Percentiles rank a stretch among this genome's conserved stretches.
phyloP scores from a whole-genome alignment of 2,329 filamentous ascomycete species.

The Helminthosporium solani region DNA sequence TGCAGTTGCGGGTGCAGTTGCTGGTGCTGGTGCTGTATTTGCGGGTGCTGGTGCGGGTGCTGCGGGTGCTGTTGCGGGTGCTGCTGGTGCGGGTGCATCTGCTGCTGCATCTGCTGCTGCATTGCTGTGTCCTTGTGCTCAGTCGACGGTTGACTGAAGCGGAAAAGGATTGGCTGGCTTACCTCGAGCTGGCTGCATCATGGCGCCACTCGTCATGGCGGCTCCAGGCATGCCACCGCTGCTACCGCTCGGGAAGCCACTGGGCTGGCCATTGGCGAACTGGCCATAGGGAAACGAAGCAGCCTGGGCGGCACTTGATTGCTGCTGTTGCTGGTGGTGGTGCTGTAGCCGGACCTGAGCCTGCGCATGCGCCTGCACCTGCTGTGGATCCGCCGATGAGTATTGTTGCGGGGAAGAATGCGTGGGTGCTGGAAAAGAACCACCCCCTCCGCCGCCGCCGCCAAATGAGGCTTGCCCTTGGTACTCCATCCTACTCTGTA shows the following conservation, averaged over 20 bases:
- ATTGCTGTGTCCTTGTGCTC: not conserved
- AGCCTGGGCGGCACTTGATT: conserved; percentile 22
- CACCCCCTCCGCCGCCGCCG: conserved; percentile 18
- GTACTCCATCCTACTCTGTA: conserved; percentile 43
- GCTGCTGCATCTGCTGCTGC: conserved; percentile 11
- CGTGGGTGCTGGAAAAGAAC: conserved; percentile 23
- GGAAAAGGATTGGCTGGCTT: conserved; percentile 25
- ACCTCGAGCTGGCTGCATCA: conserved; percentile 42
- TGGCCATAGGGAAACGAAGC: conserved; percentile 31
- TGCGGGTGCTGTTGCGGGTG: too few species aligned
- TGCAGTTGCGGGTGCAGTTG: conserved; percentile 33
- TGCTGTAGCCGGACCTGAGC: not conserved
- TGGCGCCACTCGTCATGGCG: conserved; percentile 28
- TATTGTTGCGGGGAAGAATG: conserved; percentile 36
- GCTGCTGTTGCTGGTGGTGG: conserved; percentile 8
- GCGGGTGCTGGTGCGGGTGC: too few species aligned
- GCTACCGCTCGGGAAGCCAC: conserved; percentile 25
- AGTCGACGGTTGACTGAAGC: not conserved
- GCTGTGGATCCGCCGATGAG: conserved; percentile 31
- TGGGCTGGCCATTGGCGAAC: conserved; percentile 36
- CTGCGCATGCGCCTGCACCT: not conserved
- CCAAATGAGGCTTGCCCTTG: conserved; percentile 37
- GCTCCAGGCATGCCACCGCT: conserved; percentile 21
- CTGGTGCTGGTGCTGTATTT: too few species aligned
- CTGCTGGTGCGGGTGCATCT: conserved; percentile 33